These are phyloP conservation scores for Suillus decipiens DNA, from an alignment of 768 basidiomycete genomes.

Conservation along the genomic window DNA sequence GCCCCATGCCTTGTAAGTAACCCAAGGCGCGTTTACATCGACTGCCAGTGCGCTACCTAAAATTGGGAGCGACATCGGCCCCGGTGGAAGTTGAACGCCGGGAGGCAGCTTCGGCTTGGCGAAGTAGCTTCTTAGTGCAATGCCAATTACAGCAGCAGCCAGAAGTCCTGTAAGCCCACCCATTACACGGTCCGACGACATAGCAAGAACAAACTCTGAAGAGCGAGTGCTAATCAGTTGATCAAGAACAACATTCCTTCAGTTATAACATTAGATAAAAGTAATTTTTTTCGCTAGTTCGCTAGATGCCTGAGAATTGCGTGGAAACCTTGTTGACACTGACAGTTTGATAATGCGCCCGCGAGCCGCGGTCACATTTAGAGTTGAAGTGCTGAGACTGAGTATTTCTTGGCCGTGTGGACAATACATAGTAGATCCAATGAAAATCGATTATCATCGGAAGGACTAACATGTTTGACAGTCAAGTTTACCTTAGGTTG, in stretches of 20 bases:
- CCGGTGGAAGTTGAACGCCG: slow-evolving; percentile 38
- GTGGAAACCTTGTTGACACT: neutral
- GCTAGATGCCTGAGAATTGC: neutral
- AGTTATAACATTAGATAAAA: neutral
- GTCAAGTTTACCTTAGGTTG: too few species aligned
- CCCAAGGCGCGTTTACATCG: slow-evolving; percentile 38
- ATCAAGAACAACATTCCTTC: neutral
- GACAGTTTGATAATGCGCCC: neutral
- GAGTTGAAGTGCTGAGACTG: neutral
- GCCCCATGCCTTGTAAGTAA: slow-evolving; percentile 44
- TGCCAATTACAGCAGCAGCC: neutral
- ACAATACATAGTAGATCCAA: neutral
- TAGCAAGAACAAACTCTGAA: neutral
- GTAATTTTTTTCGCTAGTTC: neutral
- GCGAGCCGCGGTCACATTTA: neutral
- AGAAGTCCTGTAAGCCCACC: neutral
- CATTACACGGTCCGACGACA: neutral
- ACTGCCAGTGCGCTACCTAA: slow-evolving; percentile 53
- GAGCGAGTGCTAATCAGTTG: neutral
- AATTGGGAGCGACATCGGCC: slow-evolving; percentile 46
- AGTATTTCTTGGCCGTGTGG: neutral
- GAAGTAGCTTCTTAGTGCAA: neutral
- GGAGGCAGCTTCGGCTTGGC: neutral
- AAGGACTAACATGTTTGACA: too few species aligned
- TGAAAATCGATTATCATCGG: neutral